Conservation (phyloP, 176 grass and related monocot genomes). For the Panicum miliaceum region DNA sequence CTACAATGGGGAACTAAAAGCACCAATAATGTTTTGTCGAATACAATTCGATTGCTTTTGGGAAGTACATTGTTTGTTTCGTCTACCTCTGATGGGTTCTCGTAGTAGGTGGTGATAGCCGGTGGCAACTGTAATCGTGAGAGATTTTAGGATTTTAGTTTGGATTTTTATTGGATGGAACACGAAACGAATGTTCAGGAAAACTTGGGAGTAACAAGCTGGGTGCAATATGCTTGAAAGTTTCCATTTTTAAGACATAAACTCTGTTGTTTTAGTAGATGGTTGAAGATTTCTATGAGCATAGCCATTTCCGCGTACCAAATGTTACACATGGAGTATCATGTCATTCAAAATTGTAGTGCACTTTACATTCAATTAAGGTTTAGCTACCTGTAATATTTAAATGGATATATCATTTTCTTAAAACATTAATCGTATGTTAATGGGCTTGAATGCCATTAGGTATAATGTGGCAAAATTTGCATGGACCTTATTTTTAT, state of each 20-base stretch:
- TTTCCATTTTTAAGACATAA: background rate
- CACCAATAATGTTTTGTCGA: background rate
- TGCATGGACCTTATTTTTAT: background rate
- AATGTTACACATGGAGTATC: background rate
- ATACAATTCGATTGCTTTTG: constrained; percentile 10
- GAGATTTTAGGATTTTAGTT: background rate
- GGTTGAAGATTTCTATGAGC: background rate
- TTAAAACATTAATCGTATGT: background rate
- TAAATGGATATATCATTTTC: too few relatives aligned
- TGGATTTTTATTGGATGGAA: background rate
- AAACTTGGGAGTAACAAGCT: background rate
- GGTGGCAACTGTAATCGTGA: background rate
- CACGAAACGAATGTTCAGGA: background rate
- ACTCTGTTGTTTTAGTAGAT: background rate
- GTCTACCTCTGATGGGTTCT: background rate
- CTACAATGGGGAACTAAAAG: background rate
- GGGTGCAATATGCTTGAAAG: background rate
- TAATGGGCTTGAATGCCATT: background rate
- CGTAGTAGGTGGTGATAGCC: background rate
- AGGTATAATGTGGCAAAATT: background rate
- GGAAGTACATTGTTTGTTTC: constrained; percentile 7
- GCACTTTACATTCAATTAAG: background rate
- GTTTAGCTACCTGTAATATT: background rate
- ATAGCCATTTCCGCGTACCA: background rate
- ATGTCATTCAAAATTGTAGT: background rate